Evolutionary conservation across 2,329 filamentous ascomycete species (phyloP).

Genomic region (Fusarium subtropicale): DNA sequence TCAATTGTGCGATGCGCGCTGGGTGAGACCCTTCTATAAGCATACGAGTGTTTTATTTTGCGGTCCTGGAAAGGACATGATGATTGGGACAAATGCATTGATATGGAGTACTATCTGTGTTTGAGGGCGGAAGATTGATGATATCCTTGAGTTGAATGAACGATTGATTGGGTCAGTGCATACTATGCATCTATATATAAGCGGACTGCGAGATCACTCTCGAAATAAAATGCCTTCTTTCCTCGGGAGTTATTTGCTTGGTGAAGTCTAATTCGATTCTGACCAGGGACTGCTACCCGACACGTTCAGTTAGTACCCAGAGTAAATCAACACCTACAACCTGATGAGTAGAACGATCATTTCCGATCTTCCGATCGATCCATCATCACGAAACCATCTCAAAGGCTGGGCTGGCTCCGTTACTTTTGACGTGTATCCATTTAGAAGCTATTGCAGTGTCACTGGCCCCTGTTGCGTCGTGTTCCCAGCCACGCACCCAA

Average conservation of each 20-base stretch:
- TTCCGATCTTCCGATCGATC: slow-evolving; percentile 14
- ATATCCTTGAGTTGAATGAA: slow-evolving; percentile 48
- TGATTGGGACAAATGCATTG: slow-evolving; percentile 29
- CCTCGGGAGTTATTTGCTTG: not conserved
- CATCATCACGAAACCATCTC: slow-evolving; percentile 10
- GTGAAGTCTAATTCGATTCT: not conserved
- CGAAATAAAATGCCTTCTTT: slow-evolving; percentile 46
- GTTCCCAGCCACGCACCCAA: slow-evolving; percentile 41
- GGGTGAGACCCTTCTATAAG: slow-evolving; percentile 86
- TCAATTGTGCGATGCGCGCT: slow-evolving; percentile 91
- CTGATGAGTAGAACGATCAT: not conserved
- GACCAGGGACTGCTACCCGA: not conserved
- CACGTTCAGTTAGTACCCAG: not conserved
- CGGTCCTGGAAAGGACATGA: not conserved
- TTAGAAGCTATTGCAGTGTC: slow-evolving; percentile 27
- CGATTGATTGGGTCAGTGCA: slow-evolving; percentile 39
- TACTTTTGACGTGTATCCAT: slow-evolving; percentile 35
- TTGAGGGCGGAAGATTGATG: slow-evolving; percentile 30
- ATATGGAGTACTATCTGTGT: slow-evolving; percentile 23
- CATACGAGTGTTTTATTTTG: not conserved
- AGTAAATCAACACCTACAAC: not conserved
- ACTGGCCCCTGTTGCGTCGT: slow-evolving; percentile 18
- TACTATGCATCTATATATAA: slow-evolving; percentile 31
- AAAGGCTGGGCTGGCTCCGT: slow-evolving; percentile 21
- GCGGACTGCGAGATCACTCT: slow-evolving; percentile 46